A percentile compares a stretch with the other conserved stretches of the same genome.
Evolutionary conservation across 768 basidiomycete genomes (phyloP).

Genomic region (Pluteus cervinus): DNA sequence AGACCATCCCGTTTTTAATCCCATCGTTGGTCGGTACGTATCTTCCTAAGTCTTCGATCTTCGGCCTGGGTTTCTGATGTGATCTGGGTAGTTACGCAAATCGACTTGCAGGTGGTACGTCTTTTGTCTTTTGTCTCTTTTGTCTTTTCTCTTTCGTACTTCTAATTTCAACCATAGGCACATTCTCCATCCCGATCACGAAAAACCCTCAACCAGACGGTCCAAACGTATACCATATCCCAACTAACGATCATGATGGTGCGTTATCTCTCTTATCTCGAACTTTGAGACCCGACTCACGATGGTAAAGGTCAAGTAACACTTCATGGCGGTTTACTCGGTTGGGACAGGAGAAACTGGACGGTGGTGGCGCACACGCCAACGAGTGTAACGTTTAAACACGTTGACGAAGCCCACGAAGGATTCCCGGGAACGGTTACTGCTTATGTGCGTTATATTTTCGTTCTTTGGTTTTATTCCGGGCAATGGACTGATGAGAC

Average conservation of each 20-base stretch:
- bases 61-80: neutral
- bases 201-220: slow-evolving; percentile 35
- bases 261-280: slow-evolving; percentile 5
- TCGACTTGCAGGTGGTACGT: slow-evolving; percentile 42
- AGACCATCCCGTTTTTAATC: slow-evolving; percentile 41
- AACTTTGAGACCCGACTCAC: neutral
- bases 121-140: neutral
- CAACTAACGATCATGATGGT: slow-evolving; percentile 46
- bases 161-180: slow-evolving; percentile 24
- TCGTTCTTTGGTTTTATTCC: neutral
- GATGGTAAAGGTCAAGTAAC: slow-evolving; percentile 28
- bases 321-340: slow-evolving; percentile 49
- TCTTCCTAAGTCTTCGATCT: neutral
- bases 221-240: slow-evolving; percentile 42
- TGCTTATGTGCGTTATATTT: slow-evolving; percentile 26
- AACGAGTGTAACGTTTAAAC: slow-evolving; percentile 47
- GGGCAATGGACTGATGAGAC: neutral
- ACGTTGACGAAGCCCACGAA: slow-evolving; percentile 45
- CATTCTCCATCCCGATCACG: slow-evolving; percentile 48
- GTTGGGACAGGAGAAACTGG: slow-evolving; percentile 57
- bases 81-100: slow-evolving; percentile 37
- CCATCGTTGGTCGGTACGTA: slow-evolving; percentile 28
- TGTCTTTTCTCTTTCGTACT: neutral
- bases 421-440: slow-evolving; percentile 48
- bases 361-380: slow-evolving; percentile 34